Percentiles rank a stretch among this genome's conserved stretches.
Evolutionary conservation across 495 filamentous ascomycete species (phyloP).

Genomic region (Aspergillus ellipticus): DNA sequence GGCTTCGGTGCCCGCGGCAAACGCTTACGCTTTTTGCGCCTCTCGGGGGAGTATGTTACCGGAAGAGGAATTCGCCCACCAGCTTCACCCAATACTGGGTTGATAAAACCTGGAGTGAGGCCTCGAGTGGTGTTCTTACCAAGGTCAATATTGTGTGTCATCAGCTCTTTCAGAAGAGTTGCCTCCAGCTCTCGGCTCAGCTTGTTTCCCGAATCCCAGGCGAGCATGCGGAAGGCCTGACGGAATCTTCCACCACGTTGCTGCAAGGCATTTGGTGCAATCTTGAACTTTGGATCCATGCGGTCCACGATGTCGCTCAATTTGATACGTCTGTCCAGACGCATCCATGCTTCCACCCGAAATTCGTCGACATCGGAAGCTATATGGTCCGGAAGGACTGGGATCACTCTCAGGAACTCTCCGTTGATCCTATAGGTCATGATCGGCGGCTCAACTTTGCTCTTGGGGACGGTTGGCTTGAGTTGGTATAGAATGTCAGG

Average conservation of each 20-base stretch:
- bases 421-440: slow-evolving; percentile 15
- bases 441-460: neutral
- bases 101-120: slow-evolving; percentile 26
- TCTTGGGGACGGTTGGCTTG: neutral
- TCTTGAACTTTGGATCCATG: slow-evolving; percentile 12
- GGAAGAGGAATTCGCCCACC: slow-evolving; percentile 17
- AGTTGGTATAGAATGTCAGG: slow-evolving; percentile 20
- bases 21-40: neutral
- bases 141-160: slow-evolving; percentile 2
- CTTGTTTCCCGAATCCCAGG: slow-evolving; percentile 22
- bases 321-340: slow-evolving; percentile 18
- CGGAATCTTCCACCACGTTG: slow-evolving; percentile 19
- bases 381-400: slow-evolving; percentile 20
- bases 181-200: slow-evolving; percentile 4
- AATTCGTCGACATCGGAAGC: slow-evolving; percentile 19
- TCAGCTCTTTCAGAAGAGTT: slow-evolving; percentile 5
- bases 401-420: slow-evolving; percentile 8
- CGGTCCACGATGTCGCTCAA: slow-evolving; percentile 19
- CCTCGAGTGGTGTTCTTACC: slow-evolving; percentile 25
- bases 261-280: slow-evolving; percentile 16
- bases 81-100: slow-evolving; percentile 14
- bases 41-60: neutral
- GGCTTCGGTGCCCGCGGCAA: neutral
- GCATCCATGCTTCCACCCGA: slow-evolving; percentile 24
- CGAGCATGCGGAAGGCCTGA: slow-evolving; percentile 10